Evolutionary conservation across 306 rosid species (phyloP).

Genomic region (Luffa aegyptiaca): DNA sequence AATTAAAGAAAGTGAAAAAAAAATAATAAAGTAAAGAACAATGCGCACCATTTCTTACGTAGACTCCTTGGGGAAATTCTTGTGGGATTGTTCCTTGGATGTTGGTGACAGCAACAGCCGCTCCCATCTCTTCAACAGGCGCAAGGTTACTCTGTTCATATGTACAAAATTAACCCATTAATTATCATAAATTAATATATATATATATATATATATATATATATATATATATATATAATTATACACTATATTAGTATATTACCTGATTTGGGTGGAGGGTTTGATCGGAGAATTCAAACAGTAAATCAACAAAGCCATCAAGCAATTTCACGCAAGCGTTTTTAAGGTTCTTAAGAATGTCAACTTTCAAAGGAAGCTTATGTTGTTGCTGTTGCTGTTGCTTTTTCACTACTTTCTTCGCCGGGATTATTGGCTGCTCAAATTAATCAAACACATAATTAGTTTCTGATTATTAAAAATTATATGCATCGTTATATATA

Average conservation of each 20-base stretch:
- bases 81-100: conserved; percentile 45
- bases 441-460: not conserved
- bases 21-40: not conserved
- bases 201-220: not conserved
- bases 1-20: too few species aligned
- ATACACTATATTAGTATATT: not conserved
- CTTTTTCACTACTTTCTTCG: not conserved
- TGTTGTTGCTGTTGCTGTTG: not conserved
- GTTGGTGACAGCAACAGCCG: conserved; percentile 18
- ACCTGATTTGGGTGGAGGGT: conserved; percentile 61
- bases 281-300: conserved; percentile 46
- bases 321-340: conserved; percentile 16
- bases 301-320: conserved; percentile 52
- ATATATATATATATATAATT: not conserved
- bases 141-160: conserved; percentile 14
- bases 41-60: conserved; percentile 48
- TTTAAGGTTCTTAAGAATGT: not conserved
- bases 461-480: not conserved
- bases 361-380: not conserved
- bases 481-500: too few species aligned
- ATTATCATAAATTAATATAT: not conserved
- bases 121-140: conserved; percentile 43
- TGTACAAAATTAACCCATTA: not conserved
- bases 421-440: conserved; percentile 19
- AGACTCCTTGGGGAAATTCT: conserved; percentile 49